These are phyloP conservation scores for Komagataella ulmi DNA, from an alignment of 805 yeast species.

Conservation along the genomic window DNA sequence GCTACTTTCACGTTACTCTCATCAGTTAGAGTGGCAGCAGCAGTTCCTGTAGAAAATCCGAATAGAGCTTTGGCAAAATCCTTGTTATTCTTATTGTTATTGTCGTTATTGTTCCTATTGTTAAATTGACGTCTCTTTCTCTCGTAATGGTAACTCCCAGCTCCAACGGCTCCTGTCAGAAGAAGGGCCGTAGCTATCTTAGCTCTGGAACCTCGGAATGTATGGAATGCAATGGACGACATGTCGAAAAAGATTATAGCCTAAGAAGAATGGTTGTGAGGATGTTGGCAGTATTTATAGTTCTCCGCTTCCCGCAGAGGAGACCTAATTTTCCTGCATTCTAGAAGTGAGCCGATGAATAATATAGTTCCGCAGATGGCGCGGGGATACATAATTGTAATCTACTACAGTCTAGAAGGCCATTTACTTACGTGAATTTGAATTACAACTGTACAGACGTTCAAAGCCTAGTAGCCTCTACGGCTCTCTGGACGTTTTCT, in stretches of 20 bases:
- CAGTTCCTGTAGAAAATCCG: slow-evolving; percentile 18
- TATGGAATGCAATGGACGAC: slow-evolving; percentile 1
- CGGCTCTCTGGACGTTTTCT: not conserved
- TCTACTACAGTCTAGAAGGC: no score
- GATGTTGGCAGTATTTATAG: not conserved
- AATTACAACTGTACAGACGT: not conserved
- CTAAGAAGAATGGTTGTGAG: not conserved
- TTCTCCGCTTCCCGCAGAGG: not conserved
- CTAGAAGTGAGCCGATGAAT: not conserved
- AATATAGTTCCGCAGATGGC: not conserved
- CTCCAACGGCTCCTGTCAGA: slow-evolving; percentile 1
- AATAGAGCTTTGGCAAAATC: slow-evolving; percentile 11
- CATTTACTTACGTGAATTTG: not conserved
- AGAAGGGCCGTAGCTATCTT: not conserved
- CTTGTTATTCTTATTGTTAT: slow-evolving; percentile 8
- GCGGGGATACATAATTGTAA: not conserved
- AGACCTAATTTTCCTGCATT: not conserved
- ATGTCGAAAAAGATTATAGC: not conserved
- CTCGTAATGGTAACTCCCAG: not conserved
- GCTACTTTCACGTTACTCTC: slow-evolving; percentile 19
- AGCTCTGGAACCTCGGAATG: not conserved
- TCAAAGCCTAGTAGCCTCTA: not conserved
- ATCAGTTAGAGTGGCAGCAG: slow-evolving; percentile 15
- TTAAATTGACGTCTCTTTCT: not conserved
- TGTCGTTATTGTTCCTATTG: slow-evolving; percentile 6